phyloP scores from a whole-genome alignment of 345 rosid species.

The Brassica napus region Da-Ae NC_063450.1:34376001-34376500 shows the following conservation, averaged over 20 bases:
- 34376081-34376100: slow-evolving; percentile 81
- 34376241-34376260: slow-evolving; percentile 48
- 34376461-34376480: neutral
- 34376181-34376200: slow-evolving; percentile 47
- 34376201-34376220: slow-evolving; percentile 69
- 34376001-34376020: neutral
- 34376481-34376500: slow-evolving; percentile 44
- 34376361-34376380: no score
- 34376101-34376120: slow-evolving; percentile 83
- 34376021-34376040: neutral
- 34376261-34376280: slow-evolving; percentile 49
- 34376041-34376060: slow-evolving; percentile 22
- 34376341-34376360: no score
- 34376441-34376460: no score
- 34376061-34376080: slow-evolving; percentile 71
- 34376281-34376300: slow-evolving; percentile 26
- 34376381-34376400: no score
- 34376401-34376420: no score
- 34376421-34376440: no score
- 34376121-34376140: slow-evolving; percentile 80
- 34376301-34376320: no score
- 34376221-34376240: slow-evolving; percentile 47
- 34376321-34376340: no score
- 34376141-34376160: slow-evolving; percentile 42
- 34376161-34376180: slow-evolving; percentile 4